phyloP scores from a whole-genome alignment of 352 stramenopile genomes.

The Blastocystis sp. region DNA sequence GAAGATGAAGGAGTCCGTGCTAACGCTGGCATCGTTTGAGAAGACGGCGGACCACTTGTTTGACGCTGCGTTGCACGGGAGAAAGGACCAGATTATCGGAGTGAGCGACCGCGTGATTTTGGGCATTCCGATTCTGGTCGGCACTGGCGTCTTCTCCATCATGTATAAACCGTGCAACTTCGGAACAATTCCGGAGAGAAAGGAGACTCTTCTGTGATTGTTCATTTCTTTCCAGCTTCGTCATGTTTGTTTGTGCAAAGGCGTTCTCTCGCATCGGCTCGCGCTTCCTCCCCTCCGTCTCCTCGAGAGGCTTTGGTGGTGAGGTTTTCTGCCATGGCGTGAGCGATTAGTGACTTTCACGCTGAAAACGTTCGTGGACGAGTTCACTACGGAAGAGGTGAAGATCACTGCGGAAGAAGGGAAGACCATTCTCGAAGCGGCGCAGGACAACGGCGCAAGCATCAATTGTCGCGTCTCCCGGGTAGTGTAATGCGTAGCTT shows the following conservation, averaged over 20 bases:
- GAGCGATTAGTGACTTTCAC: slow-evolving; percentile 27
- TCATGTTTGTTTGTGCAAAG: not conserved
- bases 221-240: not conserved
- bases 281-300: not conserved
- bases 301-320: slow-evolving; percentile 8
- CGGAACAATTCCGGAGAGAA: slow-evolving; percentile 39
- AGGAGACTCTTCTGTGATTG: slow-evolving; percentile 28
- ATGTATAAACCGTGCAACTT: slow-evolving; percentile 66
- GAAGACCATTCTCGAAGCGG: slow-evolving; percentile 52
- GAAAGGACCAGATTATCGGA: slow-evolving; percentile 95
- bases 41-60: slow-evolving; percentile 99
- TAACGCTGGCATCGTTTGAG: slow-evolving; percentile 98
- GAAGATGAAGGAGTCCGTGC: slow-evolving; percentile 99
- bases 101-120: slow-evolving; percentile 99
- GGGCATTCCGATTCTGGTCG: slow-evolving; percentile 96
- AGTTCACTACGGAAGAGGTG: slow-evolving; percentile 62
- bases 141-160: slow-evolving; percentile 91
- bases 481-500: not conserved
- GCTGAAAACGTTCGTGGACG: slow-evolving; percentile 61
- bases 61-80: slow-evolving; percentile 95
- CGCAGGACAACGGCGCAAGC: slow-evolving; percentile 52
- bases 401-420: slow-evolving; percentile 52
- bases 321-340: not conserved
- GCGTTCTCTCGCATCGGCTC: not conserved
- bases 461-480: slow-evolving; percentile 4